Evolutionary conservation across 257 asterid species (phyloP).

Genomic region (Petunia axillaris): DNA sequence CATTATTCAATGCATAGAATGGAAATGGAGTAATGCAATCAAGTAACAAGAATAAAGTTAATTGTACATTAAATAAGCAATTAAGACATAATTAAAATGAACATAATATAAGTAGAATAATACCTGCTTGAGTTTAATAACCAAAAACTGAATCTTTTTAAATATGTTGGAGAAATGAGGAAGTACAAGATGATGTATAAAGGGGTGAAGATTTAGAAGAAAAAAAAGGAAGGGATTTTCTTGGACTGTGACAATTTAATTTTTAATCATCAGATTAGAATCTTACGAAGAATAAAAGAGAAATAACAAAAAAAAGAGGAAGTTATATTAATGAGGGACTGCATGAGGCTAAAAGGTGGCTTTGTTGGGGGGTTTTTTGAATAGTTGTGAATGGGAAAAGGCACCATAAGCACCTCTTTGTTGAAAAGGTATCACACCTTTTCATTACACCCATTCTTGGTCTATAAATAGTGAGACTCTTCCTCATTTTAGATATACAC

Average conservation of each 20-base stretch:
- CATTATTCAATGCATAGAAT: conserved; percentile 46
- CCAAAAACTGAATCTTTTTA: too few species aligned
- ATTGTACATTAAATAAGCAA: conserved; percentile 41
- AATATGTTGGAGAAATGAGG: conserved; percentile 17
- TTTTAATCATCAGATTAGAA: not conserved
- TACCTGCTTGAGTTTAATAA: not conserved
- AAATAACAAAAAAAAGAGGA: too few species aligned
- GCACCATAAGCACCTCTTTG: too few species aligned
- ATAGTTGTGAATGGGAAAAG: too few species aligned
- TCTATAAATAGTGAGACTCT: too few species aligned
- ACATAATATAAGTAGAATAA: not conserved
- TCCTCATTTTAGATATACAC: too few species aligned
- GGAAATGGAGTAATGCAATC: conserved; percentile 38
- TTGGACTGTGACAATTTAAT: conserved; percentile 2
- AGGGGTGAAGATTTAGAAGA: conserved; percentile 37
- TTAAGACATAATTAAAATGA: conserved; percentile 6
- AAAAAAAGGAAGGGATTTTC: conserved; percentile 11
- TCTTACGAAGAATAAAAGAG: not conserved
- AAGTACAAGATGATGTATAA: conserved; percentile 46
- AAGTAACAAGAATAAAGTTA: conserved; percentile 28
- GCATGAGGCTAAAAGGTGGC: not conserved
- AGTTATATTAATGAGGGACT: not conserved
- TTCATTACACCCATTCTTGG: too few species aligned
- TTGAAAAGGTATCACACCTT: too few species aligned
- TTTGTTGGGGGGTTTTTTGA: too few species aligned